Evolutionary conservation across 2,329 filamentous ascomycete species (phyloP), one percentile per base, ranked within the genome.

Genomic region (Cytospora schulzeri): DNA sequence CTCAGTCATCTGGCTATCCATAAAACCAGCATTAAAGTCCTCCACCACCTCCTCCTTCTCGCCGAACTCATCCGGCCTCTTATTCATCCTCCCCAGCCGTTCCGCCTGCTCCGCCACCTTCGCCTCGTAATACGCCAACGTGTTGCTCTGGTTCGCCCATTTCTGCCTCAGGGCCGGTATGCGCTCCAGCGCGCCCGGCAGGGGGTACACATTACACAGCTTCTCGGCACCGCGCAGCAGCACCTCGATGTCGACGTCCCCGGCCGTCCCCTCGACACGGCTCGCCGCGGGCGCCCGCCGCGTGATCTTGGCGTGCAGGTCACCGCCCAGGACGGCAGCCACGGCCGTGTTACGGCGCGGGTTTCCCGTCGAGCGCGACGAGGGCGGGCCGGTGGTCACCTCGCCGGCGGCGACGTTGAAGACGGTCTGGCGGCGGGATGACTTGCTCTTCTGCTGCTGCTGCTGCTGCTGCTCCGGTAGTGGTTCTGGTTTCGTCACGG

Each of bases 181-280:
- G 67, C 88, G 85, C 72, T 96, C 92, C 19, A 84, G 76, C 5
- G 91, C 92, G 5, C 93, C 93, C 0, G 90, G 85, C 31, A 96
- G 84, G 38, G 92, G 90, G 73, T 97, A 98, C 31, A 97, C 93
- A 53, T 85, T 85, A 70, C 93, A 93, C 33, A 98, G 84, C 80
- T 93, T 97, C 80, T 97, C 93, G 0, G 93, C 94, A 0, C 94
- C 93, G 60, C 86, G 83, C 26, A 99, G 82, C 33, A 99, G 79
- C 1, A 96, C 83, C 71, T 96, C 91, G 3, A 98, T 88, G 75
- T 98, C 92, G 2, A 97, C 83, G 28, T 96, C 92, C n/a, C 60
- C 60, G 7, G 88, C 89, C 68, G 83, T 85, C 52, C 78, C 79
- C 56, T 77, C 78, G 15, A 75, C 74, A 41, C 81, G 54, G 6